phyloP scores from a whole-genome alignment of 1,284 basidiomycete genomes.

The Malassezia brasiliensis region DNA sequence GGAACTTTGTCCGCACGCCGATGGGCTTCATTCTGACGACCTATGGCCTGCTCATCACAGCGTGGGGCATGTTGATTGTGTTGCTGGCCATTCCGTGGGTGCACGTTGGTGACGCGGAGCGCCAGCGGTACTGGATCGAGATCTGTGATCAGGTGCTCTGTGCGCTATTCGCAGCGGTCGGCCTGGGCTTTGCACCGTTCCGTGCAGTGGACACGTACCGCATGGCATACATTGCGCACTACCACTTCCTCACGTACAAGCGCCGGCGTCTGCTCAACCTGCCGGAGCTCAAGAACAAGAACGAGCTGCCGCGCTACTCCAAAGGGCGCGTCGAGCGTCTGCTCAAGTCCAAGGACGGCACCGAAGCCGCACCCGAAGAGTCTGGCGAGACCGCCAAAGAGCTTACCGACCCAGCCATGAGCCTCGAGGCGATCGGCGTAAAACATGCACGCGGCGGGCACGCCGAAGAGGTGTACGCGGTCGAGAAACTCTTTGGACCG shows the following conservation, averaged over 20 bases:
- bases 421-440: conserved; percentile 11
- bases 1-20: conserved; percentile 36
- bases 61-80: conserved; percentile 40
- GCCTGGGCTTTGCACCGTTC: conserved; percentile 43
- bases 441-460: conserved; percentile 6
- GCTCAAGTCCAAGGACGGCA: neutral
- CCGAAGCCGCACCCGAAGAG: neutral
- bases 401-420: conserved; percentile 1
- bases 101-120: conserved; percentile 18
- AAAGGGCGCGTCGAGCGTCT: neutral
- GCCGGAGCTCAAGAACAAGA: conserved; percentile 33
- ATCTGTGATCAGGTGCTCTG: conserved; percentile 46
- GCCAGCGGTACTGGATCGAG: conserved; percentile 41
- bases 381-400: conserved; percentile 3
- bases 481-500: conserved; percentile 9
- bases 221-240: conserved; percentile 43
- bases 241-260: conserved; percentile 38
- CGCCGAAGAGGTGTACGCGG: neutral
- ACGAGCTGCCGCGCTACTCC: conserved; percentile 32
- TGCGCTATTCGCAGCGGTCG: conserved; percentile 40
- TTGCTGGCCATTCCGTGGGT: conserved; percentile 42
- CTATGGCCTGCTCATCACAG: conserved; percentile 37
- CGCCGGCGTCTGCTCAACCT: conserved; percentile 28
- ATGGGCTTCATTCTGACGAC: conserved; percentile 42
- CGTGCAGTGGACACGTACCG: conserved; percentile 43